Conservation (phyloP, 345 rosid genomes). For the Turnera subulata region DNA sequence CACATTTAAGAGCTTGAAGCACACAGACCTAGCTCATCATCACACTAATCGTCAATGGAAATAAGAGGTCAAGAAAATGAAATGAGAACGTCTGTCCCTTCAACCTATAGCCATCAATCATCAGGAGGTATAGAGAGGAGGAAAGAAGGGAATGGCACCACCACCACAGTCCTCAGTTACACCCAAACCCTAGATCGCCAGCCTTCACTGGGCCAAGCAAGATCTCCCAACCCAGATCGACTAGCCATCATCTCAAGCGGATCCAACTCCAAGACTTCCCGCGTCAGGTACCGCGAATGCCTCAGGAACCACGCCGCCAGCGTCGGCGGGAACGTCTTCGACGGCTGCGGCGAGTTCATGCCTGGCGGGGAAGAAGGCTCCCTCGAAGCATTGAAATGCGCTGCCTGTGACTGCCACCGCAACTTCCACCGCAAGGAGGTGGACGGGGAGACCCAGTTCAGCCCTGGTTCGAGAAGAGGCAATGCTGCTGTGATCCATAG, state of each 20-base stretch:
- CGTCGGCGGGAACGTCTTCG: constrained; percentile 76
- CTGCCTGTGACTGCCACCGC: constrained; percentile 94
- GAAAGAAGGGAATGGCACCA: constrained; percentile 44
- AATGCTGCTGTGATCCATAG: constrained; percentile 33
- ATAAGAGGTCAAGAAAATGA: constrained; percentile 41
- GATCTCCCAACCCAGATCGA: constrained; percentile 41
- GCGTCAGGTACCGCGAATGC: constrained; percentile 67
- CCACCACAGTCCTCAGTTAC: constrained; percentile 34
- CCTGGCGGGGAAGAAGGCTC: constrained; percentile 89
- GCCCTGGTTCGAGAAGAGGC: constrained; percentile 20
- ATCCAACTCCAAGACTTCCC: constrained; percentile 33
- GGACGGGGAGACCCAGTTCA: constrained; percentile 44
- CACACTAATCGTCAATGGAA: constrained; percentile 28
- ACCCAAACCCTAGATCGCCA: constrained; percentile 81
- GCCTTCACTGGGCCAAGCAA: too few relatives aligned
- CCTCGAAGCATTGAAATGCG: constrained; percentile 76
- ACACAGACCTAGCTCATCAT: too few relatives aligned
- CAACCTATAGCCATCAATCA: constrained; percentile 24
- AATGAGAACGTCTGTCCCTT: constrained; percentile 25
- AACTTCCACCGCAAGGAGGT: constrained; percentile 85
- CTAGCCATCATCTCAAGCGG: constrained; percentile 25
- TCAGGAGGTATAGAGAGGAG: constrained; percentile 37
- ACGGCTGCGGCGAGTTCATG: constrained; percentile 99
- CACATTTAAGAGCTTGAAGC: too few relatives aligned
- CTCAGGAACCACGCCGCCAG: constrained; percentile 86